Conservation (phyloP, 108 stramenopile species). For the Fragilariopsis cylindrus region DNA sequence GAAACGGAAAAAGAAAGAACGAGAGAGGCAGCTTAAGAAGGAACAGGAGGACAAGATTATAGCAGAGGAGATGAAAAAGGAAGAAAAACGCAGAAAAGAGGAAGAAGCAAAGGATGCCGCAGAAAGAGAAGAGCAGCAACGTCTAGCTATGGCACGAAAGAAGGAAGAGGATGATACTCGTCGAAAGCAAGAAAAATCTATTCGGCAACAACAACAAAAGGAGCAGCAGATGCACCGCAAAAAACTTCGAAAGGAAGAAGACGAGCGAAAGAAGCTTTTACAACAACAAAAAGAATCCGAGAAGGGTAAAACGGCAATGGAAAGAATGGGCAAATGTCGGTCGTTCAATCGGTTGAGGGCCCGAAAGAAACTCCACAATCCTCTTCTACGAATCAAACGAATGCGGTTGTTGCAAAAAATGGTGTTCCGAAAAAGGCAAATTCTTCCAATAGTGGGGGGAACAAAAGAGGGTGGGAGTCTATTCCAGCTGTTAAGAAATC, state of each 20-base stretch:
- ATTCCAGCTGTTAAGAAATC: not conserved
- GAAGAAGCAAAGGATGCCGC: conserved; percentile 49
- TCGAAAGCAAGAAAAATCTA: conserved; percentile 26
- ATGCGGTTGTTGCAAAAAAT: not conserved
- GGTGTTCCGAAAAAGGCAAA: not conserved
- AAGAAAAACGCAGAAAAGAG: conserved; percentile 49
- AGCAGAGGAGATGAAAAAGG: conserved; percentile 55
- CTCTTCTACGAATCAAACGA: not conserved
- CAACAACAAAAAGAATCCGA: not conserved
- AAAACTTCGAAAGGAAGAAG: conserved; percentile 25
- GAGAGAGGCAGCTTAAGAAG: conserved; percentile 76
- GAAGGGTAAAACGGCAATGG: not conserved
- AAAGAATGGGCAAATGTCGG: not conserved
- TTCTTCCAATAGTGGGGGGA: conserved; percentile 6
- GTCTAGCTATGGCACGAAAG: conserved; percentile 17
- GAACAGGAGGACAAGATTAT: conserved; percentile 67
- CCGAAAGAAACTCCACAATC: too few relatives aligned
- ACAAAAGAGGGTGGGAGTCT: conserved; percentile 20
- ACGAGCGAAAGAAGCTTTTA: not conserved
- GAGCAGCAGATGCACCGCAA: conserved; percentile 22
- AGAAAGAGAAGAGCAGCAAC: conserved; percentile 46
- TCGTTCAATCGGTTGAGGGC: too few relatives aligned
- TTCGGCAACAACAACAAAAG: conserved; percentile 35
- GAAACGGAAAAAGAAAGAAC: conserved; percentile 88
- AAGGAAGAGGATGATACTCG: conserved; percentile 53